Evolutionary conservation across 2,329 filamentous ascomycete genomes (phyloP).

Genomic region (Sporothrix inflata): DNA sequence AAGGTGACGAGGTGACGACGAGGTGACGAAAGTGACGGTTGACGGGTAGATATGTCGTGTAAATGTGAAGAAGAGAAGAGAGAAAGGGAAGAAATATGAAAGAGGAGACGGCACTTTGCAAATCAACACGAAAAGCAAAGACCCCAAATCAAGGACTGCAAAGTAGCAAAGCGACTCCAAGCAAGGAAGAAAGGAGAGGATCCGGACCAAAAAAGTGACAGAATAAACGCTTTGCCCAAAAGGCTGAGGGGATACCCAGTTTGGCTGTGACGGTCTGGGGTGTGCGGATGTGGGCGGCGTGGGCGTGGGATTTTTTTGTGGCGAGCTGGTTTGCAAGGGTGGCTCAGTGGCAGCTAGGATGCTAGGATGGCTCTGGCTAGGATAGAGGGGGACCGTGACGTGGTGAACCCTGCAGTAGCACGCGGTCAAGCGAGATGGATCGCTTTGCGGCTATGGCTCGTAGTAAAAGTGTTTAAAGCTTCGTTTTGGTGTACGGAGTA

Average conservation of each 20-base stretch:
- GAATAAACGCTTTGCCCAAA: slow-evolving; percentile 20
- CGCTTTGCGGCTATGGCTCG: background rate
- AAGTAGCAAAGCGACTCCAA: too few relatives aligned
- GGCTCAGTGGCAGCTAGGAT: background rate
- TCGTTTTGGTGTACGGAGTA: background rate
- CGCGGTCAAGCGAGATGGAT: slow-evolving; percentile 28
- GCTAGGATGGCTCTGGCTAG: background rate
- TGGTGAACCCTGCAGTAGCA: slow-evolving; percentile 26
- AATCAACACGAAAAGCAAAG: background rate
- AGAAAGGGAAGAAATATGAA: slow-evolving; percentile 5
- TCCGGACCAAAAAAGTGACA: background rate
- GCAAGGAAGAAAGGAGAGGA: slow-evolving; percentile 8
- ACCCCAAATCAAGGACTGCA: too few relatives aligned
- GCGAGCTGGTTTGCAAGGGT: slow-evolving; percentile 1
- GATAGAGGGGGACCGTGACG: slow-evolving; percentile 16
- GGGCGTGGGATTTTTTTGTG: background rate
- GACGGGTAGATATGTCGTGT: background rate
- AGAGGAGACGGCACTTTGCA: slow-evolving; percentile 14
- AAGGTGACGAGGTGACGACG: slow-evolving; percentile 14
- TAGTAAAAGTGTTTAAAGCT: background rate
- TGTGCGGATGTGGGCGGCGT: background rate
- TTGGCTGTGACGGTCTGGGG: slow-evolving; percentile 27
- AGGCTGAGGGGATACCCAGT: slow-evolving; percentile 25
- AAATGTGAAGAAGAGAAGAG: background rate
- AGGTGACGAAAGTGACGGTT: slow-evolving; percentile 13